Evolutionary conservation across 192 early-diverging fungal species (phyloP).

Genomic region (Rhizophagus prolifer): DNA sequence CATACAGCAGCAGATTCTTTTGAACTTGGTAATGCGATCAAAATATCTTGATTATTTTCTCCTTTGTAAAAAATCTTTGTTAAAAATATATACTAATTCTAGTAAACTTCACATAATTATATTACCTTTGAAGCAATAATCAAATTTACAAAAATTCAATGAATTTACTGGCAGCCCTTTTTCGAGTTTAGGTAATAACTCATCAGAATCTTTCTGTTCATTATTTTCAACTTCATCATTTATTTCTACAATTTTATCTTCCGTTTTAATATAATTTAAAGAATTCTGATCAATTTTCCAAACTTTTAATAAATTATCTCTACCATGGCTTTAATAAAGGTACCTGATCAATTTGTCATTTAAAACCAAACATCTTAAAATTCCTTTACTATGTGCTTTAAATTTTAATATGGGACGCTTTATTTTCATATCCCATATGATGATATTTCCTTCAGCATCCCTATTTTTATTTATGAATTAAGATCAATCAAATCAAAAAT

Average conservation of each 20-base stretch:
- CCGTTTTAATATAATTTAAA: constrained; percentile 10
- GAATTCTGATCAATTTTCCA: constrained; percentile 36
- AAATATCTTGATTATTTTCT: neutral
- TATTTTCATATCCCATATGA: constrained; percentile 14
- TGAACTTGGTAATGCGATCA: constrained; percentile 2
- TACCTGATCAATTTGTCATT: constrained; percentile 26
- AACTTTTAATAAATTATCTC: constrained; percentile 41
- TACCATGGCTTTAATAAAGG: constrained; percentile 35
- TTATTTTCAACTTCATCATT: neutral
- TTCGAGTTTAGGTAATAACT: constrained; percentile 3
- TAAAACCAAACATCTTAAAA: neutral
- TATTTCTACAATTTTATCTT: neutral
- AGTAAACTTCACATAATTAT: neutral
- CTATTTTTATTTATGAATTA: neutral
- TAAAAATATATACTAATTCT: neutral
- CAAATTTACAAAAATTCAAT: constrained; percentile 42
- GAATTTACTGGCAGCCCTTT: constrained; percentile 40
- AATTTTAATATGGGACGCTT: neutral
- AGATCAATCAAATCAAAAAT: constrained; percentile 21
- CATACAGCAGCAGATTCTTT: neutral
- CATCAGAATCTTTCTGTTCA: too few relatives aligned
- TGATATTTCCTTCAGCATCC: constrained; percentile 2
- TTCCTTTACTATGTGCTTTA: constrained; percentile 29
- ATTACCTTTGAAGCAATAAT: constrained; percentile 28
- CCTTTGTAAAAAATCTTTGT: neutral